Evolutionary conservation across 148 eudicot genomes (phyloP), one percentile per base, ranked within the genome.

Genomic region (Chenopodium quinoa): DNA sequence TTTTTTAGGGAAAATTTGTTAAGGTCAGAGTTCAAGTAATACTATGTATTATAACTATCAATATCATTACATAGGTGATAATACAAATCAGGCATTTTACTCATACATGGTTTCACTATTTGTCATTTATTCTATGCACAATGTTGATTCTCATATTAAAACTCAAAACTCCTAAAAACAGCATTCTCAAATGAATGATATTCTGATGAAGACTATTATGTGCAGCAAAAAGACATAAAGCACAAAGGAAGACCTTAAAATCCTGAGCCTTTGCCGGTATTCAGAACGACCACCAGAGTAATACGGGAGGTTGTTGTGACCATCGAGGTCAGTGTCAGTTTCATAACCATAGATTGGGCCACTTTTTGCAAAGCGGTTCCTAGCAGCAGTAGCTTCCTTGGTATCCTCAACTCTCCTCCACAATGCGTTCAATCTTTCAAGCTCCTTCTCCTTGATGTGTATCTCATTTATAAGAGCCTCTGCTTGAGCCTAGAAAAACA

Each of bases 201-300:
- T 89, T 88, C 87, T 92, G 84, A 97, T 90, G 83, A 94, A 97
- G 77, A 97, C 99, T 82, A 91, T 67, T 75, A 97, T 67, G 73
- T 94, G 98, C 80, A 96, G 88, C 79, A 91, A 87, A 78, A 97
- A 89, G 81, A 97, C 87, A 85, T 97, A 94, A 70, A 97, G 88
- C 73, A 97, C 95, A 22, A 97, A 97, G 77, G 97, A 92, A 23
- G 98, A 92, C 89, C 99, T 91, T 52, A 94, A 86, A 46, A 94
- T 84, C 89, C 91, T 89, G 76, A 91, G 91, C 83, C 94, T 89
- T 83, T 94, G 94, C 74, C 86, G 91, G 62, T 81, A 83, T 75
- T 91, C 97, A 70, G 71, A 86, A 67, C 90, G 88, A 77, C 93
- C 95, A 76, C 85, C 90, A 0, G 81, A 82, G 78, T 92, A 88